Evolutionary conservation across 2,329 filamentous ascomycete species (phyloP), one percentile per base, ranked within the genome.

Genomic region (Echinosphaeria canescens): DNA sequence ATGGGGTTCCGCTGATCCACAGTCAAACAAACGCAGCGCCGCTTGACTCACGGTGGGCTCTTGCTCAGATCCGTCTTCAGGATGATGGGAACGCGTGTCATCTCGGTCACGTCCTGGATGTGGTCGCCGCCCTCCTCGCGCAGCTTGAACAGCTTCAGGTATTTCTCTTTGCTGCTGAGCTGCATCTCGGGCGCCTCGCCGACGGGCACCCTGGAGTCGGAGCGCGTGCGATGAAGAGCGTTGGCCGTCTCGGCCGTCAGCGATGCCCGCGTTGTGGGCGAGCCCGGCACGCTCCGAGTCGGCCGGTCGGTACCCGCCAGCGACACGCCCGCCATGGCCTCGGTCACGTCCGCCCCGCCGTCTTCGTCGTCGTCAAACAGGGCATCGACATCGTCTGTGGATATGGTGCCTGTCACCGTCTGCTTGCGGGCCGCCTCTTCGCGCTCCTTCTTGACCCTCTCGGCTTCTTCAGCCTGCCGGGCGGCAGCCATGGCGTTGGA

Each of bases 41-140:
- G n/a, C 25, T 30, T 18, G 25, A 85, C 88, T 72, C 76, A 98
- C 84, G 88, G 88, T 54, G 88, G 88, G 57, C 85, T 95, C 78
- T 98, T 98, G 55, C 64, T 80, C 42, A 98, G 66, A 55, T 98
- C 88, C 36, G 88, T 95, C 72, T 92, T 95, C 43, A 98, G 56
- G 47, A 98, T 91, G 38, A 98, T 78, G n/a, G 88, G 88, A 33
- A 98, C 78, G 38, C 85, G 67, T 23, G 81, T 85, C 84, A 98
- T 93, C 60, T 98, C 88, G 30, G 74, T 84, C 37, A 98, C 82
- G 49, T 98, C 88, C 54, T 98, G 88, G 43, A 98, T 93, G 56
- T 90, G 90, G 40, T 95, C 79, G 36, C 85, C 85, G 38, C 78
- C 75, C 51, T 91, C 79, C 49, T 98, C 85, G 27, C 88, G 67